Evolutionary conservation across 2,329 filamentous ascomycete genomes (phyloP).

Genomic region (Oidium heveae): DNA sequence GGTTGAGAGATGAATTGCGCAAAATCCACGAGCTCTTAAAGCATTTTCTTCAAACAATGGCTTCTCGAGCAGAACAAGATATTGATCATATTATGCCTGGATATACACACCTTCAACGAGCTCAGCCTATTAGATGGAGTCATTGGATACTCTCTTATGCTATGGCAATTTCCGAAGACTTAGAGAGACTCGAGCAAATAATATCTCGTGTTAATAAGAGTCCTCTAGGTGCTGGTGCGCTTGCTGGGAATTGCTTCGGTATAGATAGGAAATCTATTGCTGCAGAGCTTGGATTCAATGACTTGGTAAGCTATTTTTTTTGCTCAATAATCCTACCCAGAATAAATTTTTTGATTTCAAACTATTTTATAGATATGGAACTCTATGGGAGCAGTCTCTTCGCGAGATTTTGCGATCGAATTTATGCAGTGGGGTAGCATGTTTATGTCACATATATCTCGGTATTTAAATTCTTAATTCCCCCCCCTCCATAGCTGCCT

Average conservation of each 20-base stretch:
- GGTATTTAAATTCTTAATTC: too few relatives aligned
- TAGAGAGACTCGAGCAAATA: conserved; percentile 51
- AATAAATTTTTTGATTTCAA: too few relatives aligned
- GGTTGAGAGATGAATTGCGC: conserved; percentile 52
- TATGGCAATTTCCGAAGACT: conserved; percentile 43
- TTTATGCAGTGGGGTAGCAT: too few relatives aligned
- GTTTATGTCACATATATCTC: too few relatives aligned
- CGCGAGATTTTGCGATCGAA: too few relatives aligned
- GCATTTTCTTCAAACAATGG: conserved; percentile 43
- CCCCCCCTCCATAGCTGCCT: too few relatives aligned
- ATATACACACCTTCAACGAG: conserved; percentile 70
- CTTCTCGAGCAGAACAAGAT: conserved; percentile 44
- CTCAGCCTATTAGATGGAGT: conserved; percentile 54
- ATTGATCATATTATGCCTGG: conserved; percentile 59
- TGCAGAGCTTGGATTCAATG: conserved; percentile 56
- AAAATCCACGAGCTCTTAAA: conserved; percentile 43
- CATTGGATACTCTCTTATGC: conserved; percentile 63
- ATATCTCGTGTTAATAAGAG: conserved; percentile 46
- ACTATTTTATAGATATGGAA: conserved; percentile 24
- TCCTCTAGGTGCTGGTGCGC: conserved; percentile 21
- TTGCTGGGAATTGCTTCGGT: conserved; percentile 61
- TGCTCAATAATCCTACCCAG: neutral
- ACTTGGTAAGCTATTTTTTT: conserved; percentile 21
- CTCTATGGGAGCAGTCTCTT: conserved; percentile 52
- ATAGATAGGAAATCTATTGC: conserved; percentile 62